Base-by-base conservation (phyloP, 2,329 filamentous ascomycete genomes). In the Chaetomiaceae sp. region DNA sequence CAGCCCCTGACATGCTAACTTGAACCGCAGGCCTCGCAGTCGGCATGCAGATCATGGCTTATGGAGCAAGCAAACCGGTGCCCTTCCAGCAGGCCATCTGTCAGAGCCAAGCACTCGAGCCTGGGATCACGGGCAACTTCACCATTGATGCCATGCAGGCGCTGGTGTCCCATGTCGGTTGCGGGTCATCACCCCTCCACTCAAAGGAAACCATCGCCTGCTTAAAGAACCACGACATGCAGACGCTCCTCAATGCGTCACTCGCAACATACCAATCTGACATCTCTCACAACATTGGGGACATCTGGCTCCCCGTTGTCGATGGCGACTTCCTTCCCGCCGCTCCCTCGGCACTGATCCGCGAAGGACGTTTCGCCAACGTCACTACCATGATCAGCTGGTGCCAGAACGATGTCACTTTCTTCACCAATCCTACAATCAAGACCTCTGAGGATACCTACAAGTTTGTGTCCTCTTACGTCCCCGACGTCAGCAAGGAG, bases 31-130 rank as follows among this genome's bases (percentile, higher is more conserved):
- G 49, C 17, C 49, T 51, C 1, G 34, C 49, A 2, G 49, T 51
- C 5, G 42, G 49, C 23, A 29, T 67, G 39, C 66, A 69, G 6
- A 45, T 64, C 6, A 49, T 66, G 57, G 54, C 64, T 1, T 68
- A 63, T 37, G 66, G 61, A 5, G 67, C 66, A 8, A 57, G 64
- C 53, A 47, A 63, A 29, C 67, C 66, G 1, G 65, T 67, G 1
- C 68, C 68, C 1, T 71, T 71, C 31, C 63, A 61, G 1, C 63
- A 64, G 38, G 61, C 53, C 1, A 51, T 51, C 40, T 45, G 40
- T 19, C 40, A 51, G 15, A 51, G 49, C 34, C 49, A 51, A 15
- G 42, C 42, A 14, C 34, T 51, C 33, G 49, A 51, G 19, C 40
- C 49, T 12, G 49, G 49, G 1, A 51, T 51, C 25, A 46, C 40